Evolutionary conservation across 2,329 filamentous ascomycete genomes (phyloP).

Genomic region (Colletotrichum ledebouriae): DNA sequence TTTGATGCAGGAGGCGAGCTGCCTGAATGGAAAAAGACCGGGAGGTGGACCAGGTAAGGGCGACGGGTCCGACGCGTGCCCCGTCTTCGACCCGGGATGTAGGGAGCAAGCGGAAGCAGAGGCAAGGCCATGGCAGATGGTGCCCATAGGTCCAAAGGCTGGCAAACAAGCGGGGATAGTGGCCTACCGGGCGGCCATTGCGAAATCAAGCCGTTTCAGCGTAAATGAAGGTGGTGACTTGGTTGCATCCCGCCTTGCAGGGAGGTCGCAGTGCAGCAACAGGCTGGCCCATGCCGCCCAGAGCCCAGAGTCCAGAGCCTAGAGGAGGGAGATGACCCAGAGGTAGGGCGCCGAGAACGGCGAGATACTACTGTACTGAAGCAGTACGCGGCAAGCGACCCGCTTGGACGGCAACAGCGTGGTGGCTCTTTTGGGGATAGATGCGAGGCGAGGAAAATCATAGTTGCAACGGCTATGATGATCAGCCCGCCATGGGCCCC

Average conservation of each 20-base stretch:
- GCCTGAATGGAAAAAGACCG: constrained; percentile 13
- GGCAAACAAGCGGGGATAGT: constrained; percentile 34
- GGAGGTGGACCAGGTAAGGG: constrained; percentile 5
- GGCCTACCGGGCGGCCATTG: constrained; percentile 30
- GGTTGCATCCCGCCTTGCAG: constrained; percentile 37
- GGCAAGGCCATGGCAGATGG: constrained; percentile 30
- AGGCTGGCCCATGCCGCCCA: constrained; percentile 11
- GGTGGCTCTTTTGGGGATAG: constrained; percentile 6
- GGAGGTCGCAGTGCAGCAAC: constrained; percentile 15
- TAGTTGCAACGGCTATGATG: constrained; percentile 22
- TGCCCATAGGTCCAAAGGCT: constrained; percentile 35
- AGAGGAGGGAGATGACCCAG: not conserved
- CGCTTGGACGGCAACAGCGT: constrained; percentile 21
- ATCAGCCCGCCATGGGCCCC: constrained; percentile 11
- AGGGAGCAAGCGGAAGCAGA: constrained; percentile 17
- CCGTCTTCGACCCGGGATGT: constrained; percentile 19
- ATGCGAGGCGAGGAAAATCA: constrained; percentile 15
- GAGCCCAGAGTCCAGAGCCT: not conserved
- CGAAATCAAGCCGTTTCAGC: constrained; percentile 41
- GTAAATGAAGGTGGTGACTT: constrained; percentile 39
- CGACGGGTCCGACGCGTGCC: constrained; percentile 19
- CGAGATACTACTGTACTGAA: not conserved
- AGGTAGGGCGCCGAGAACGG: constrained; percentile 7
- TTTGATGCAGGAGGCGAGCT: constrained; percentile 38
- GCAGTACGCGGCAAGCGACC: constrained; percentile 1